phyloP scores from a whole-genome alignment of 345 rosid genomes.

The Erysimum cheiranthoides region DNA sequence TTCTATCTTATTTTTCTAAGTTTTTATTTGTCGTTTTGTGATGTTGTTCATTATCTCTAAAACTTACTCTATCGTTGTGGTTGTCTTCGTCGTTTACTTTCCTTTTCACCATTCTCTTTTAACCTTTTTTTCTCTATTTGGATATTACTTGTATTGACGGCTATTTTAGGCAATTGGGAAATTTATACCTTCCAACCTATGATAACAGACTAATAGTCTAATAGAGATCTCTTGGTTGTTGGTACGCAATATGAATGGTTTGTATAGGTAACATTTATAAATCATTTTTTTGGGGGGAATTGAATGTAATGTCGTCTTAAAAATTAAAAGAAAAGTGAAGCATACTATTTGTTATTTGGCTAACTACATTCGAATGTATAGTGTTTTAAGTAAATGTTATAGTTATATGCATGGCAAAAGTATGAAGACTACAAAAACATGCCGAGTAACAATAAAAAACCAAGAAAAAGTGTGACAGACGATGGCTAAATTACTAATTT shows the following conservation, averaged over 20 bases:
- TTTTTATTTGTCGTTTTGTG: constrained; percentile 35
- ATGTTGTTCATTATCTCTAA: constrained; percentile 13
- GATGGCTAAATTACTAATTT: constrained; percentile 1
- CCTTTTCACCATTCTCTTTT: constrained; percentile 30
- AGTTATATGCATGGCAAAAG: not conserved
- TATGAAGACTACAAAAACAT: not conserved
- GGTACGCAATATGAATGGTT: not conserved
- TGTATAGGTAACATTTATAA: not conserved
- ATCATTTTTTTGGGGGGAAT: not conserved
- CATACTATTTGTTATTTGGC: not conserved
- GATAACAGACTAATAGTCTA: not conserved
- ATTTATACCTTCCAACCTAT: constrained; percentile 6
- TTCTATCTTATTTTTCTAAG: constrained; percentile 12
- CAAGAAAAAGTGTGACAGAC: constrained; percentile 18
- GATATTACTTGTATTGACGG: constrained; percentile 6
- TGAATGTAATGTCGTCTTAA: not conserved
- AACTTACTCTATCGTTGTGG: constrained; percentile 2
- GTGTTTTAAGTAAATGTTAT: not conserved
- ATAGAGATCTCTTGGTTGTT: not conserved
- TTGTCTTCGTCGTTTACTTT: constrained; percentile 23
- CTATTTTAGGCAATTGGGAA: not conserved
- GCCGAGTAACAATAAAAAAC: not conserved
- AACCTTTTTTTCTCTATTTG: constrained; percentile 5
- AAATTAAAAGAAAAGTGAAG: not conserved
- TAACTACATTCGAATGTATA: not conserved